Conservation (phyloP, 2,329 filamentous ascomycete genomes). For the Alternaria longipes region DNA sequence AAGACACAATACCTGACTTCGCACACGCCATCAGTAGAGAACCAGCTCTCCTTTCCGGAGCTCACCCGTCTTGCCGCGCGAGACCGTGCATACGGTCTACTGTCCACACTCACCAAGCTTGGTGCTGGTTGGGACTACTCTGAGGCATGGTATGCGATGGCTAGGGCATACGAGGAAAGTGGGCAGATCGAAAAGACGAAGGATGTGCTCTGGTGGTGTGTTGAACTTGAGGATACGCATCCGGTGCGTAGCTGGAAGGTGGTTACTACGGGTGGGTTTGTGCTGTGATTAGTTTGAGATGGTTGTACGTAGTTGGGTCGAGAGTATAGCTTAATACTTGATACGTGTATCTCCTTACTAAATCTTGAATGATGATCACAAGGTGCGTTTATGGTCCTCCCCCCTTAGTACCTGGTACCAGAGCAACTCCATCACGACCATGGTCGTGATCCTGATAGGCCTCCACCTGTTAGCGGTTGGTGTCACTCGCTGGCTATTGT, state of each 20-base stretch:
- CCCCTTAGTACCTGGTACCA: too few species aligned
- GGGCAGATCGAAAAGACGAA: conserved; percentile 88
- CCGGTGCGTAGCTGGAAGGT: conserved; percentile 82
- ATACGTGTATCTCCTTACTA: neutral
- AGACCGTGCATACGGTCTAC: conserved; percentile 84
- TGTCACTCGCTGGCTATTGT: too few species aligned
- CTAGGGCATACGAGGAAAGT: conserved; percentile 86
- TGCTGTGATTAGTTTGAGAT: conserved; percentile 29
- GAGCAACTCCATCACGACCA: too few species aligned
- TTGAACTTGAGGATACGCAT: conserved; percentile 88
- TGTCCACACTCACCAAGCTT: conserved; percentile 84
- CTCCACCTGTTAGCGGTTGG: too few species aligned
- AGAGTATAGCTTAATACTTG: neutral
- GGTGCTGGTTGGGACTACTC: conserved; percentile 89
- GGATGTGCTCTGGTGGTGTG: conserved; percentile 96
- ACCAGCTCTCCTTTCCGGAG: conserved; percentile 67
- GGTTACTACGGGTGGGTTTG: conserved; percentile 58
- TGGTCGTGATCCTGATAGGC: too few species aligned
- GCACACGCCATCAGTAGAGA: conserved; percentile 53
- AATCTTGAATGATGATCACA: neutral
- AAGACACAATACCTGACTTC: conserved; percentile 61
- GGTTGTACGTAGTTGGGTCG: neutral
- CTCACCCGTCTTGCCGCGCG: conserved; percentile 87
- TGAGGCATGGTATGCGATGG: conserved; percentile 92
- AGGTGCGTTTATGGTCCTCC: too few species aligned